A percentile compares a stretch with the other conserved stretches of the same genome.
phyloP scores from a whole-genome alignment of 2,329 filamentous ascomycete species.

The Cladophialophora carrionii region DNA sequence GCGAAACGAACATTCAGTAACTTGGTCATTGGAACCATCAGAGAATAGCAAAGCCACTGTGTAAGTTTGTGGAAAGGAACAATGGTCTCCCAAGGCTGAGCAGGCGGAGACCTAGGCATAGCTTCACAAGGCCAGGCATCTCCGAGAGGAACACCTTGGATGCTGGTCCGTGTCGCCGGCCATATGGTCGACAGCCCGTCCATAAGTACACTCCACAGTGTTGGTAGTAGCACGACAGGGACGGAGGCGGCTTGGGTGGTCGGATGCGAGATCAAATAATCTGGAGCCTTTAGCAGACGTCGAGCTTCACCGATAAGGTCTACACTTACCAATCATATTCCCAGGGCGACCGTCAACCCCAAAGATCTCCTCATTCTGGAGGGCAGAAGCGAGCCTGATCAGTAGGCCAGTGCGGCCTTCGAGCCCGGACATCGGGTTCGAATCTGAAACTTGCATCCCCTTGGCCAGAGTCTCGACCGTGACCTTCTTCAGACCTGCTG shows the following conservation, averaged over 20 bases:
- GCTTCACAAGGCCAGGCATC: slow-evolving; percentile 91
- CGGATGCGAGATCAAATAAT: slow-evolving; percentile 90
- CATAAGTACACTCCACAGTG: slow-evolving; percentile 89
- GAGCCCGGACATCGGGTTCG: slow-evolving; percentile 81
- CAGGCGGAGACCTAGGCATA: slow-evolving; percentile 68
- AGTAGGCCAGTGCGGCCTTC: slow-evolving; percentile 82
- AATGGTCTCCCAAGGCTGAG: slow-evolving; percentile 65
- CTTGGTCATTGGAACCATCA: slow-evolving; percentile 88
- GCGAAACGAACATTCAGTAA: slow-evolving; percentile 79
- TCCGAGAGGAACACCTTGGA: slow-evolving; percentile 84
- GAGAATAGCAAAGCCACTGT: slow-evolving; percentile 91
- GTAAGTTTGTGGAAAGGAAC: slow-evolving; percentile 93
- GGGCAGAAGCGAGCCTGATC: slow-evolving; percentile 71
- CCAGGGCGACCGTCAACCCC: slow-evolving; percentile 82
- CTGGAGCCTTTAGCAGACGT: slow-evolving; percentile 49
- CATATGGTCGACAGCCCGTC: slow-evolving; percentile 84
- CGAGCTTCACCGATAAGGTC: too few relatives aligned
- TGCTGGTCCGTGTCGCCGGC: slow-evolving; percentile 81
- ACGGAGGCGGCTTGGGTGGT: slow-evolving; percentile 86
- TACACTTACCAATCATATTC: slow-evolving; percentile 80
- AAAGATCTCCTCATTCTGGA: slow-evolving; percentile 77
- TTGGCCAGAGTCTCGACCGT: slow-evolving; percentile 74
- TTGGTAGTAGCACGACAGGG: slow-evolving; percentile 82
- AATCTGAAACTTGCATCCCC: slow-evolving; percentile 80
- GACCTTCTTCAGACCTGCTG: slow-evolving; percentile 72